Conservation (phyloP, 768 basidiomycete genomes). For the Trametes punicea region DNA sequence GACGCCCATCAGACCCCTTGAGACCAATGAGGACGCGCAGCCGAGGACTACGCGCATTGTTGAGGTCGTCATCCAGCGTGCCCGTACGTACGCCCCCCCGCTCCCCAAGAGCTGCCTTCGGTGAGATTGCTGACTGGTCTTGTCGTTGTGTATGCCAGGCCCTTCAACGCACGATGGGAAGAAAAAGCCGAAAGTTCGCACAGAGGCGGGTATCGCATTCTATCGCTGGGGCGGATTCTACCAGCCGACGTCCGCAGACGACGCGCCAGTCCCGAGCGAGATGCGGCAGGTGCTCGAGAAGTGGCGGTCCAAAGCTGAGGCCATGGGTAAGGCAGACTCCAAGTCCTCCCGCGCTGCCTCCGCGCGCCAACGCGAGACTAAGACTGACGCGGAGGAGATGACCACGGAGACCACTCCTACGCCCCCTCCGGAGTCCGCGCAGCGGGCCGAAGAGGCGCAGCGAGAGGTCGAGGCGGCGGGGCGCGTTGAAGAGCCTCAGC, state of each 20-base stretch:
- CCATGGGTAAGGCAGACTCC: too few relatives aligned
- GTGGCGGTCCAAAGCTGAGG: not conserved
- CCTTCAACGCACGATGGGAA: not conserved
- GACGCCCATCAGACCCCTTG: not conserved
- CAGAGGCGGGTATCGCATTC: slow-evolving; percentile 10
- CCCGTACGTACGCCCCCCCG: slow-evolving; percentile 11
- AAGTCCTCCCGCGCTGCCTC: too few relatives aligned
- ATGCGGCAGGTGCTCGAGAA: not conserved
- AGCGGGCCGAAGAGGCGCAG: not conserved
- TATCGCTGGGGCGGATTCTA: slow-evolving; percentile 23
- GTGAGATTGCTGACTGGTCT: not conserved
- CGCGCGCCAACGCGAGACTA: too few relatives aligned
- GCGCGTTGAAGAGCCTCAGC: not conserved
- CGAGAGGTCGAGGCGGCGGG: not conserved
- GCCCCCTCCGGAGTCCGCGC: not conserved
- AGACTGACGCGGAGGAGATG: too few relatives aligned
- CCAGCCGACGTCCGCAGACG: not conserved
- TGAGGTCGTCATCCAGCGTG: slow-evolving; percentile 17
- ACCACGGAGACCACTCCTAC: not conserved
- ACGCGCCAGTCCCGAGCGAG: not conserved
- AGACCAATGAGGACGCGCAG: not conserved
- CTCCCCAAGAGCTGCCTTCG: not conserved
- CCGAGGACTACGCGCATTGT: slow-evolving; percentile 1
- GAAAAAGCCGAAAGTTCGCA: not conserved
- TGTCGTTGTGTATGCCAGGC: not conserved